Base-by-base conservation (phyloP, 495 filamentous ascomycete genomes). In the Glutinoglossum americanum region DNA sequence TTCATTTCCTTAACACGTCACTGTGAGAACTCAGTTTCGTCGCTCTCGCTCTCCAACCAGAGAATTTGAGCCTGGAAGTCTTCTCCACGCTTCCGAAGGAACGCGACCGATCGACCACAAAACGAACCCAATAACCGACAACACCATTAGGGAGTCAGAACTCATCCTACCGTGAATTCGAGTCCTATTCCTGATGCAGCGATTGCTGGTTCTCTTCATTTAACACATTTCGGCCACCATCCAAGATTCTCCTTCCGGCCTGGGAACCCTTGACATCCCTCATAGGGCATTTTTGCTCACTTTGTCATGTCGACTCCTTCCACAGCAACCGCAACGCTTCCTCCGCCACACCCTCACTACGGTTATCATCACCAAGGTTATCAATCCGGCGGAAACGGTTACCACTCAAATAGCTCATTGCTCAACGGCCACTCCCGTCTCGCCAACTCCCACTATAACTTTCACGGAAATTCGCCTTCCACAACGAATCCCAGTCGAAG, bases 221-320 rank as follows among this genome's bases (percentile, higher is more conserved):
- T 17, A 53, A 21, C 3, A 53, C 49, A 6, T 21, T 53, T 13
- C 15, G 19, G 41, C 41, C n/a, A 45, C 3, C 17, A 21, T 6
- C 21, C 41, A 5, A 45, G 41, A 5, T 3, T 21, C 4, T 45
- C 2, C 17, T 23, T 45, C 41, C 19, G 13, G 23, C 5, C 41
- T 13, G n/a, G n/a, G 23, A 53, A 53, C 49, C 28, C 49, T 25
- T 53, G 49, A 53, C 49, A 30, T 30, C 17, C 26, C n/a, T 5
- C 13, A 30, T 53, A 53, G 49, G 30, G 26, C 26, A 21, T 56
- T 27, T 41, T 58, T 25, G 47, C 56, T 51, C 56, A 26, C 44
- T 35, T 25, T 51, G 33, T 65, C 64, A 93, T 93, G 87, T 90
- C 87, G 72, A 88, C 85, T 19, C 86, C 86, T 49, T 89, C 85